Base-by-base conservation (phyloP, 257 asterid species). In the Galeopsis tetrahit region DNA sequence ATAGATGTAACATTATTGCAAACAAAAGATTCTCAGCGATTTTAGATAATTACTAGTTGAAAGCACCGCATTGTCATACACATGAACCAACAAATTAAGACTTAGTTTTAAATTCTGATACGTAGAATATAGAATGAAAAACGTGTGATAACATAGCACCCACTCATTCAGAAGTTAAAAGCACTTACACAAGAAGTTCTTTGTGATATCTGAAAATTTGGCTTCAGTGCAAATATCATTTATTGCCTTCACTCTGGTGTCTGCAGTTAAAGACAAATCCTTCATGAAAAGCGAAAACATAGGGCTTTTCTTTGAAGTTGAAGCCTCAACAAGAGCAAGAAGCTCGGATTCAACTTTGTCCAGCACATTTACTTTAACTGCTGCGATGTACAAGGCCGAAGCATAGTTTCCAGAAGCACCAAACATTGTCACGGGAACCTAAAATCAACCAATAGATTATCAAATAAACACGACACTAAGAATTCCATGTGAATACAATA, bases 321-420 rank as follows among this genome's bases (percentile, higher is more conserved):
- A 62, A 73, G 95, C 95, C 85, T 77, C 92, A 31, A 89, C 80
- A 14, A 91, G 83, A 71, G 77, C 76, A 78, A 56, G 77, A 64
- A 91, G 74, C 85, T 91, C 95, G 2, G 91, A 75, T 76, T 87
- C 92, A 62, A 87, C 97, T 84, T 82, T 84, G 40, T 91, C 96
- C 80, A 89, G 77, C 63, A 66, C 57, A 64, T 84, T 89, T 13
- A 80, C 87, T 81, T 86, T 89, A 68, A 87, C 96, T 10, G 95
- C 86, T 58, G 89, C 77, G 42, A 89, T 77, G 87, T 90, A 89
- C 82, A 91, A 74, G 32, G 96, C 94, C 0, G 96, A 85, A 61
- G 96, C 94, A 79, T 91, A 91, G 82, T 89, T 89, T 75, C 92
- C 95, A 77, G 90, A 89, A 53, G 82, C 86, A 3, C 93, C 97